Evolutionary conservation across 2,329 filamentous ascomycete genomes (phyloP), one percentile per base, ranked within the genome.

Genomic region (Pyricularia sp.): DNA sequence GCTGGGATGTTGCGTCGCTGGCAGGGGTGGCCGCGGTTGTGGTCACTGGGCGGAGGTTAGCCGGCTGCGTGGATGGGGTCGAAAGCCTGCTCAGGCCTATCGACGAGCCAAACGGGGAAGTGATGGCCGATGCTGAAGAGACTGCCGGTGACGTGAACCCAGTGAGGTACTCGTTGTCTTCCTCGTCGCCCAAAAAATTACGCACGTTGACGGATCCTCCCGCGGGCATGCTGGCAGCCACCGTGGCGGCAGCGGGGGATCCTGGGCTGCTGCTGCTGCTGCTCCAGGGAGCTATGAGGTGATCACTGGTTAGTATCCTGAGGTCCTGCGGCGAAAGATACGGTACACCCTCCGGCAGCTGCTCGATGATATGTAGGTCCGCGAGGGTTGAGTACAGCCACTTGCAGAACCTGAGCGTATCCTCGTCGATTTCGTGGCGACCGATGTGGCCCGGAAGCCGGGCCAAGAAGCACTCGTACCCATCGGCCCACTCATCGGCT

Each of bases 381-480:
- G 55, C 11, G 36, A 67, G 65, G 20, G 42, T 67, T 14, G 65
- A 36, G 50, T 67, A 67, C 11, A 67, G 65, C 23, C 9, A 6
- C 65, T 23, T 67, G 42, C 42, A 55, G 42, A 67, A 30, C 33
- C 33, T 42, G 33, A 42, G 33, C 33, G 33, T 42, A 17, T 42
- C 33, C 33, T 42, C 33, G 33, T 42, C 33, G 3, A 42, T 42
- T 3, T 17, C 33, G 12, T 42, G 33, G 12, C 33, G 14, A 14
- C 33, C 33, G 14, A 42, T 42, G 33, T 26, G 12, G 42, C 25
- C 65, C 9, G 65, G 50, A 25, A 59, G 36, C 28, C 30, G 11
- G 66, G 26, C 42, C 7, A 68, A 30, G 30, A 23, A n/a, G n/a
- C 55, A 11, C 58, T 61, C 66, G 66, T 68, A 68, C 50, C 66